Percentiles rank a stretch among this genome's conserved stretches.
Conservation (phyloP, 1,284 basidiomycete genomes). For the Peniophora sp. region DNA sequence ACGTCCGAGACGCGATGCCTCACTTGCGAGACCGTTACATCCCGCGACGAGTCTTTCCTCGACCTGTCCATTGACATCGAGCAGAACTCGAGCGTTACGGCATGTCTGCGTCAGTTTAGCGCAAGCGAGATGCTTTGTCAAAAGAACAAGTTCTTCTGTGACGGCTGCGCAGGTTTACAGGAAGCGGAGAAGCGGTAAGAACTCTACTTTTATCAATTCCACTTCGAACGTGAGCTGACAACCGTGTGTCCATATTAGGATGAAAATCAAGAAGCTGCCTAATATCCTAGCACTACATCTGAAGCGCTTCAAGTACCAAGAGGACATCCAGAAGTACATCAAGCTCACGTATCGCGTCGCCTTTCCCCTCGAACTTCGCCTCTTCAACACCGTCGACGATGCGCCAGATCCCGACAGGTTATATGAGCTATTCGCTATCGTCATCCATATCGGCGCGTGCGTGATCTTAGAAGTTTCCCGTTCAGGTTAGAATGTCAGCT, state of each 20-base stretch:
- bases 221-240: background rate
- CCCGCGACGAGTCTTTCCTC: slow-evolving; percentile 92
- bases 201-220: slow-evolving; percentile 6
- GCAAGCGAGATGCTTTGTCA: slow-evolving; percentile 98
- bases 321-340: slow-evolving; percentile 81
- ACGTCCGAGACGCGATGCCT: slow-evolving; percentile 97
- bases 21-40: slow-evolving; percentile 94
- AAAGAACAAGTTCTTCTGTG: slow-evolving; percentile 98
- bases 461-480: slow-evolving; percentile 27
- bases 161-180: slow-evolving; percentile 91
- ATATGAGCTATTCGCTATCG: slow-evolving; percentile 92
- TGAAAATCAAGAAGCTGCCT: slow-evolving; percentile 96
- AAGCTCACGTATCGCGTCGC: slow-evolving; percentile 95
- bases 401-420: slow-evolving; percentile 82
- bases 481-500: slow-evolving; percentile 8
- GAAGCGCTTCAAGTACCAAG: slow-evolving; percentile 98
- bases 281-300: slow-evolving; percentile 93
- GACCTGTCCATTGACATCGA: slow-evolving; percentile 98
- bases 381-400: slow-evolving; percentile 97
- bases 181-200: slow-evolving; percentile 93
- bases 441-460: slow-evolving; percentile 95
- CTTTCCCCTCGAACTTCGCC: slow-evolving; percentile 87
- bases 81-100: slow-evolving; percentile 92
- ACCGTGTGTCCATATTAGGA: slow-evolving; percentile 43
- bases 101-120: slow-evolving; percentile 93